phyloP scores from a whole-genome alignment of 1,284 basidiomycete genomes.

The Tilletia walkeri region DNA sequence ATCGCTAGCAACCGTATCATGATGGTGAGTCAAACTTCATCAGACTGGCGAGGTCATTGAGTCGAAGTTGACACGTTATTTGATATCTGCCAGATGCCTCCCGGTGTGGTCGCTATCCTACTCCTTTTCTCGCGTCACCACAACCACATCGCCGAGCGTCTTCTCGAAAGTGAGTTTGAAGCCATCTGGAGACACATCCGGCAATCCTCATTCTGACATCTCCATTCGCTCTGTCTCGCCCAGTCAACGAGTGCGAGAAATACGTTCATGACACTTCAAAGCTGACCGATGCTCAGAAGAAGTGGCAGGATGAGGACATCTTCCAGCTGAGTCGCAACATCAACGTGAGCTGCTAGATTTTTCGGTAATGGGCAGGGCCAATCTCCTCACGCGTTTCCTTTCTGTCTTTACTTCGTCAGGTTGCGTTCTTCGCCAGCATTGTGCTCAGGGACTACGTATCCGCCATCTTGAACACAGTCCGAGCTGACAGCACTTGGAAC shows the following conservation, averaged over 20 bases:
- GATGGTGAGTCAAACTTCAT: conserved; percentile 45
- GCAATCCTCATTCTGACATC: not conserved
- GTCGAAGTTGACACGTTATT: not conserved
- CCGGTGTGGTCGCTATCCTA: conserved; percentile 67
- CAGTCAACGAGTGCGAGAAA: conserved; percentile 33
- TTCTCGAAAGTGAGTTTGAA: conserved; percentile 65
- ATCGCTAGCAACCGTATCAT: conserved; percentile 70
- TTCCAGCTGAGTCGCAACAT: conserved; percentile 59
- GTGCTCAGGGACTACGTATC: conserved; percentile 43
- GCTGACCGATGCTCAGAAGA: conserved; percentile 21
- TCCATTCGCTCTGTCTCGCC: not conserved
- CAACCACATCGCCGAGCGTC: conserved; percentile 72
- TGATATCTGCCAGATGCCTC: conserved; percentile 63
- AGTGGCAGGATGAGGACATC: conserved; percentile 43
- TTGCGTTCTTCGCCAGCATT: conserved; percentile 26
- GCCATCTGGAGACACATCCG: conserved; percentile 57
- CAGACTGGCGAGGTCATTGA: not conserved
- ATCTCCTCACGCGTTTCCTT: not conserved
- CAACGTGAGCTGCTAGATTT: conserved; percentile 15
- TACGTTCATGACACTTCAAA: conserved; percentile 30
- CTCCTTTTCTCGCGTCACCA: conserved; percentile 67
- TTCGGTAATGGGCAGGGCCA: not conserved
- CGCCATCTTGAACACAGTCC: conserved; percentile 41
- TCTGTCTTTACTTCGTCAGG: not conserved
- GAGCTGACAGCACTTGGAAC: conserved; percentile 38